Base-by-base conservation (phyloP, 768 basidiomycete genomes). In the Trametes cubensis region DNA sequence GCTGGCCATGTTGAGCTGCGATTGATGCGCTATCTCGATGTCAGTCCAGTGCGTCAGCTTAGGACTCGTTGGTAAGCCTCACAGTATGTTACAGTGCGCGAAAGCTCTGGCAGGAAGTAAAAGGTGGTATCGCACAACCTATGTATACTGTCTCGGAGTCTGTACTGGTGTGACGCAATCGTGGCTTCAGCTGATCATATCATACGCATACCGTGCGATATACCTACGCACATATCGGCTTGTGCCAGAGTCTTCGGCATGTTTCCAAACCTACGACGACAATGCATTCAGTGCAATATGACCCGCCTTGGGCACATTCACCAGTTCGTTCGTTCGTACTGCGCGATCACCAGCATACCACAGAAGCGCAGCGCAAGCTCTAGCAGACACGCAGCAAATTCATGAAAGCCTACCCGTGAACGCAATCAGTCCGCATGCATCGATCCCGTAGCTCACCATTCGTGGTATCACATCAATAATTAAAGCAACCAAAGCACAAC, bases 401-500 rank as follows among this genome's bases (percentile, higher is more conserved):
- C 5, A 11, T 11, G 34, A 34, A 34, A 34, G 34, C 34, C 34
- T 34, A 34, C 34, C 34, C 34, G 11, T 6, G 34, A 6, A 34
- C 34, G 34, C 34, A 6, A 34, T 34, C 34, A 34, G 34, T 34
- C 34, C 34, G 10, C 34, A 34, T 10, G 34, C 34, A 34, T 34
- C n/a, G 25, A 47, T 15, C 17, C 13, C 48, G 13, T 17, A 28
- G 26, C 26, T 49, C 21, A 26, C 26, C 44, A 21, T 50, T 26
- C 20, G n/a, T 25, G 25, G 54, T 40, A 64, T 20, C 46, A 52
- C 41, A 50, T n/a, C 26, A 39, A 38, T 41, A 40, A 26, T 52
- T 47, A 51, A 51, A 30, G 45, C 48, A 50, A 30, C 34, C 13
- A 47, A 21, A n/a, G 38, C 56, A 42, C 42, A 56, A 46, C 25